Conservation (phyloP, 345 rosid species). For the Chamaenerion angustifolium region DNA sequence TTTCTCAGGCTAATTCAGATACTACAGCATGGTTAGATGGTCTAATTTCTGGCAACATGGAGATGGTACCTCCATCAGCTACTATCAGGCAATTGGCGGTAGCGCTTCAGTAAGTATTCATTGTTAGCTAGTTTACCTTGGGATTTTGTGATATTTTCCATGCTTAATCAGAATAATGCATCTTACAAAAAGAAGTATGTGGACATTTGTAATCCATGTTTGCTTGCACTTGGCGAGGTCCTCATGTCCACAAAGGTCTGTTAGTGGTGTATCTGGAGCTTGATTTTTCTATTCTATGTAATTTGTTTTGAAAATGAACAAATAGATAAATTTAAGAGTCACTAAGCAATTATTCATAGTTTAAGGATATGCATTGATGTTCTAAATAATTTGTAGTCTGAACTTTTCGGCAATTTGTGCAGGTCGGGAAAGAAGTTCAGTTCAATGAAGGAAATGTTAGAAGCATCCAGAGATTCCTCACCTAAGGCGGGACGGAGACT, state of each 20-base stretch:
- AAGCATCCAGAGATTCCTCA: slow-evolving; percentile 59
- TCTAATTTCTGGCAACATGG: slow-evolving; percentile 37
- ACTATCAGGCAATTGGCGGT: slow-evolving; percentile 67
- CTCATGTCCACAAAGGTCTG: too few relatives aligned
- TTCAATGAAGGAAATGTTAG: slow-evolving; percentile 69
- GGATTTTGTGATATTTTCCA: background rate
- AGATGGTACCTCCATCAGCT: slow-evolving; percentile 53
- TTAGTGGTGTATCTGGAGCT: too few relatives aligned
- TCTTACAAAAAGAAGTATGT: background rate
- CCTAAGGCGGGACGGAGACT: slow-evolving; percentile 79
- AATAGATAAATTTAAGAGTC: too few relatives aligned
- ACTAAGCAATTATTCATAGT: background rate
- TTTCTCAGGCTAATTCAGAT: slow-evolving; percentile 20
- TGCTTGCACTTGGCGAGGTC: background rate
- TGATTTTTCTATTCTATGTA: background rate
- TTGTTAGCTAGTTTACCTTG: background rate
- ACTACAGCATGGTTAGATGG: slow-evolving; percentile 33
- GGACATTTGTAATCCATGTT: background rate
- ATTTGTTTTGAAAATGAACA: background rate
- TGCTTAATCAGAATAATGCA: background rate
- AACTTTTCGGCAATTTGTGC: slow-evolving; percentile 7
- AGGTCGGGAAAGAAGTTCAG: slow-evolving; percentile 62
- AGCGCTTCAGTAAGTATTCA: slow-evolving; percentile 64
- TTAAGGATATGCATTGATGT: background rate
- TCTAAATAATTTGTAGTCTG: background rate